A percentile compares a stretch with the other conserved stretches of the same genome.
phyloP scores from a whole-genome alignment of 2,329 filamentous ascomycete species.

The Huntiella savannae region DNA sequence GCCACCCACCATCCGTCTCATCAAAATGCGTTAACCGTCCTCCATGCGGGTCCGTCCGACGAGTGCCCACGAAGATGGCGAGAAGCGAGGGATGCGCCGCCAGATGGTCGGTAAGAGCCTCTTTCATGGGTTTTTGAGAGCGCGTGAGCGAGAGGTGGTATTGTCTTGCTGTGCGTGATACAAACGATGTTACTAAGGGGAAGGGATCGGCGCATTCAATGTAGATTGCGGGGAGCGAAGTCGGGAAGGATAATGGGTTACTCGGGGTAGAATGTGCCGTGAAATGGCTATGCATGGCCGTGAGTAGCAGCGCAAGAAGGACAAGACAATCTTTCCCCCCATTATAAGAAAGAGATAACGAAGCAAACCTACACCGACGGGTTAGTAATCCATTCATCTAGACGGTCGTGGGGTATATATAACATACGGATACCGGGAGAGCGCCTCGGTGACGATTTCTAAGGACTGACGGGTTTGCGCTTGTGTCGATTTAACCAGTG shows the following conservation, averaged over 20 bases:
- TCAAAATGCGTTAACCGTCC: conserved; percentile 64
- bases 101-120: conserved; percentile 79
- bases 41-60: conserved; percentile 83
- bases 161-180: conserved; percentile 86
- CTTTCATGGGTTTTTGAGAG: conserved; percentile 82
- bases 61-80: conserved; percentile 63
- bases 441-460: conserved; percentile 53
- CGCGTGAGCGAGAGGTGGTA: conserved; percentile 72
- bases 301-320: conserved; percentile 70
- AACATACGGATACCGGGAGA: conserved; percentile 54
- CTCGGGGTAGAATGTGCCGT: conserved; percentile 16
- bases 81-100: conserved; percentile 55
- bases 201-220: conserved; percentile 76
- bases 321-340: conserved; percentile 77
- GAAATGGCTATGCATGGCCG: conserved; percentile 29
- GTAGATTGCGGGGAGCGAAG: conserved; percentile 60
- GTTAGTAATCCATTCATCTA: not conserved
- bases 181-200: conserved; percentile 68
- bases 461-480: conserved; percentile 54
- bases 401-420: conserved; percentile 1
- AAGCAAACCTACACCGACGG: conserved; percentile 7
- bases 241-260: conserved; percentile 18
- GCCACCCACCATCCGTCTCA: conserved; percentile 76
- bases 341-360: conserved; percentile 51
- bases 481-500: conserved; percentile 42